These are phyloP conservation scores for Tulasnella sp. DNA, from an alignment of 768 basidiomycete species.

Conservation along the genomic window DNA sequence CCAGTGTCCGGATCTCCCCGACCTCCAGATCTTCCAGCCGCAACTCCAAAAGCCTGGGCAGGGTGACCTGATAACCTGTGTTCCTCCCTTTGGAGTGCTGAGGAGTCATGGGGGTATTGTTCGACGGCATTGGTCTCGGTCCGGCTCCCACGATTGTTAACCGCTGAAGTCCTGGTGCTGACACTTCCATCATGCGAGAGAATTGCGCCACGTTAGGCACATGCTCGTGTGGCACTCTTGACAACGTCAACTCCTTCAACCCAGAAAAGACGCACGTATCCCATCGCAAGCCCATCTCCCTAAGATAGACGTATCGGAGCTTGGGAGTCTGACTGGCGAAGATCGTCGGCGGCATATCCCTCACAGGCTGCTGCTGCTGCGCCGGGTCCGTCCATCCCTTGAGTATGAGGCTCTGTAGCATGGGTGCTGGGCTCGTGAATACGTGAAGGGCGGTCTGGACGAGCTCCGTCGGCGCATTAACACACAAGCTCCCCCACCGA, in stretches of 20 bases:
- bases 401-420: constrained; percentile 10
- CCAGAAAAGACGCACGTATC: constrained; percentile 2
- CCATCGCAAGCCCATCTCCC: constrained; percentile 3
- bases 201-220: background rate
- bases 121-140: too few species aligned
- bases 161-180: background rate
- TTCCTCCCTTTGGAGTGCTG: too few species aligned
- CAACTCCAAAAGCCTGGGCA: constrained; percentile 2
- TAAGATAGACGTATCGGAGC: constrained; percentile 5
- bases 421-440: constrained; percentile 9
- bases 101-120: background rate
- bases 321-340: constrained; percentile 6
- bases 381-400: background rate
- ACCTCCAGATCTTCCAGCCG: constrained; percentile 4
- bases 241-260: constrained; percentile 3
- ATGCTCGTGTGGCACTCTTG: background rate
- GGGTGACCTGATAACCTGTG: background rate
- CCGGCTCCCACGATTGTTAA: background rate
- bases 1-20: constrained; percentile 2
- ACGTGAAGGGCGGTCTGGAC: constrained; percentile 13
- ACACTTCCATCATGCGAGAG: background rate
- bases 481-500: constrained; percentile 3
- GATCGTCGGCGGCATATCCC: constrained; percentile 7
- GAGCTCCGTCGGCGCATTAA: background rate
- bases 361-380: background rate